Conservation (phyloP, 495 filamentous ascomycete species). For the Penicillium manginii region DNA sequence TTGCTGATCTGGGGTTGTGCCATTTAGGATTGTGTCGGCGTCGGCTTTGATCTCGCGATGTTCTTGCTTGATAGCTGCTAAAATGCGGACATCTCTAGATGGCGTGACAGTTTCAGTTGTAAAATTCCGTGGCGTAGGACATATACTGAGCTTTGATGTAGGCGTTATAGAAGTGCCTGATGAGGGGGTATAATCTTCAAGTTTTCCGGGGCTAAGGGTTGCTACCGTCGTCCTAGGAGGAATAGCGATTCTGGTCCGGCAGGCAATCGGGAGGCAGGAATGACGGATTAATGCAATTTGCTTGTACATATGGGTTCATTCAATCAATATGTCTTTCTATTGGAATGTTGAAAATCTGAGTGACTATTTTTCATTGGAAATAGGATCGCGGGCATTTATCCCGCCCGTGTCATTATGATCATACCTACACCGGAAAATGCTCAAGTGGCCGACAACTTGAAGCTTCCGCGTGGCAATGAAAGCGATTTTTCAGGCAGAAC, state of each 20-base stretch:
- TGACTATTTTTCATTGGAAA: background rate
- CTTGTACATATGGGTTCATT: background rate
- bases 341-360: background rate
- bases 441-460: no score
- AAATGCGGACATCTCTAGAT: slow-evolving; percentile 32
- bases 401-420: slow-evolving; percentile 23
- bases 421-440: background rate
- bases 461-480: no score
- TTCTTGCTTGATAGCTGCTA: slow-evolving; percentile 60
- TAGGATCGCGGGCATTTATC: slow-evolving; percentile 9
- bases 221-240: slow-evolving; percentile 7
- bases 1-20: slow-evolving; percentile 52
- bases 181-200: background rate
- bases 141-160: slow-evolving; percentile 10
- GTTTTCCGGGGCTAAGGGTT: slow-evolving; percentile 8
- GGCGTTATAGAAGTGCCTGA: background rate
- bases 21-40: slow-evolving; percentile 56
- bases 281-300: background rate
- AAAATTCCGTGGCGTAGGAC: slow-evolving; percentile 16
- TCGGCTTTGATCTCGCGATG: slow-evolving; percentile 62
- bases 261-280: background rate
- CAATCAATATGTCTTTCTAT: background rate
- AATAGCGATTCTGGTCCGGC: background rate
- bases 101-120: slow-evolving; percentile 9
- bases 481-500: no score